These are phyloP conservation scores for Backusella morwellensis DNA, from an alignment of 192 early-diverging fungal species.

Conservation along the genomic window DNA sequence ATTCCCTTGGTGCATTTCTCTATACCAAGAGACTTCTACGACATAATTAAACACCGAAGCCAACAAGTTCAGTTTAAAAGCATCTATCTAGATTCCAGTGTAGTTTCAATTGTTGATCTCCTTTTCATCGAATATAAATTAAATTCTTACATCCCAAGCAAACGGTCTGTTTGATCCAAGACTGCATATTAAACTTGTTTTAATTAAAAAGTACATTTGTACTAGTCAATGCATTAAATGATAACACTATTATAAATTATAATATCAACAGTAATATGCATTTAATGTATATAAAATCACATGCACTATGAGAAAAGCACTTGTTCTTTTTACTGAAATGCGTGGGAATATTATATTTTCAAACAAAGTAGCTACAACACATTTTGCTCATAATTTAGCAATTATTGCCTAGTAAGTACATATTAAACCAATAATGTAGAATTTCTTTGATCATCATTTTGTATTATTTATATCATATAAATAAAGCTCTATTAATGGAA, in stretches of 20 bases:
- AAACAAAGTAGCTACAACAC: not conserved
- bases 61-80: not conserved
- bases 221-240: not conserved
- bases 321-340: not conserved
- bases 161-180: not conserved
- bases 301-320: not conserved
- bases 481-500: not conserved
- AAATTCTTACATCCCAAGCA: not conserved
- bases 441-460: not conserved
- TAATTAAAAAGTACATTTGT: not conserved
- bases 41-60: not conserved
- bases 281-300: not conserved
- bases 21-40: not conserved
- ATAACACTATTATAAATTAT: not conserved
- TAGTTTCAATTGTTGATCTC: not conserved
- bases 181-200: constrained; percentile 3
- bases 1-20: not conserved
- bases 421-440: not conserved
- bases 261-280: not conserved
- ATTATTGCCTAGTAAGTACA: not conserved
- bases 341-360: not conserved
- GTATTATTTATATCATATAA: constrained; percentile 2
- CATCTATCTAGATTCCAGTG: not conserved
- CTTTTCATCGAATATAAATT: not conserved
- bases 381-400: not conserved